Evolutionary conservation across 2,329 filamentous ascomycete species (phyloP), one percentile per base, ranked within the genome.

Genomic region (Nannizziopsis barbatae): DNA sequence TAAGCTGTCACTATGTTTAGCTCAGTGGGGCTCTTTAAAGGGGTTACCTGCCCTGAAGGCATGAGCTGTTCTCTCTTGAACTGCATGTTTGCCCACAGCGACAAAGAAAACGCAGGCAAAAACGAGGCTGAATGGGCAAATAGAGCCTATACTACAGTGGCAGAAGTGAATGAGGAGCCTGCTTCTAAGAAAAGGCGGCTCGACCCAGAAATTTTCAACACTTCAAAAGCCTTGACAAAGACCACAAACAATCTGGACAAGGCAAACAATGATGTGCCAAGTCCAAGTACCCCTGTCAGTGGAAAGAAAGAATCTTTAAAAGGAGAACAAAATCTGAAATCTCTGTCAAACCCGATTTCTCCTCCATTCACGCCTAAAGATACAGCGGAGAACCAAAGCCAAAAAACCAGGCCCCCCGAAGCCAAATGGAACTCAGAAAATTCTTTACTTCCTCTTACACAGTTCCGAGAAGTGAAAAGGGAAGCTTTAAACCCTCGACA

Each of bases 71-170:
- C 62, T 27, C 63, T 81, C 10, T 65, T 74, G 11, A 71, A 72
- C 53, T 83, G 79, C 64, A 72, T 81, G 15, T 83, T 81, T 62
- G 68, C 65, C 10, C 79, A 82, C 61, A 36, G 38, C 49, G 15
- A 53, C 53, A 41, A 57, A 56, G 39, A 55, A 57, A 30, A n/a
- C 50, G 38, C 50, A 33, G 11, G 32, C 38, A 14, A 22, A 18
- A 33, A 12, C 1, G n/a, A 4, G 4, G 5, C 31, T 18, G 30
- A 48, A 31, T 6, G 18, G 38, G 37, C 39, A 14, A 39, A 49
- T 38, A 41, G 18, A 30, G 30, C 3, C 14, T 14, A 10, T 1
- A n/a, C 15, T 27, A 3, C 27, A 2, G 14, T 31, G 20, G 20
- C 40, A 31, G 17, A 42, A 15, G 11, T 43, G 35, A 43, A 27